Evolutionary conservation across 2,329 filamentous ascomycete species (phyloP).

Genomic region (Ramichloridium luteum): DNA sequence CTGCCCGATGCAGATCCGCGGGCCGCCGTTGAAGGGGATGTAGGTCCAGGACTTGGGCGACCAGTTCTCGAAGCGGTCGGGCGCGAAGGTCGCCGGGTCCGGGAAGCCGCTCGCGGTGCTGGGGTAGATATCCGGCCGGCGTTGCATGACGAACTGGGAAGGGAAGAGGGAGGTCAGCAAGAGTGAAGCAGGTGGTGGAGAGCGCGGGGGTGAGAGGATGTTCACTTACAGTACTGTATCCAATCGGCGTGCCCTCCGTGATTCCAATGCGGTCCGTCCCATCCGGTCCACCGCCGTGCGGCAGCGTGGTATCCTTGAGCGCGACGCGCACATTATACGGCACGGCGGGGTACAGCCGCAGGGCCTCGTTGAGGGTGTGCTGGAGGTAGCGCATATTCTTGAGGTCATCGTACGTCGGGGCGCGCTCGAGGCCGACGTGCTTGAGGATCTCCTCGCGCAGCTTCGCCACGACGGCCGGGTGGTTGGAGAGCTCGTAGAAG

Average conservation of each 20-base stretch:
- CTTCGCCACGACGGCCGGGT: conserved; percentile 54
- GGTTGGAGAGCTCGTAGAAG: conserved; percentile 66
- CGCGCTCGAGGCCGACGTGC: conserved; percentile 49
- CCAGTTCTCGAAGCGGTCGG: conserved; percentile 40
- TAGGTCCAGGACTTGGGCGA: conserved; percentile 39
- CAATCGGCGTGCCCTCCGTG: conserved; percentile 32
- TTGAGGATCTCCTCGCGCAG: conserved; percentile 61
- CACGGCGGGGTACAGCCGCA: conserved; percentile 38
- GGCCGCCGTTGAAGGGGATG: conserved; percentile 35
- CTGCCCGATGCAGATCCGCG: conserved; percentile 38
- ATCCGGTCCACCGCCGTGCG: conserved; percentile 36
- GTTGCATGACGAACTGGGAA: conserved; percentile 38
- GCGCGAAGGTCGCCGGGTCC: conserved; percentile 31
- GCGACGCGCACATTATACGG: conserved; percentile 39
- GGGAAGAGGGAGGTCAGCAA: neutral
- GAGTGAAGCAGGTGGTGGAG: no score
- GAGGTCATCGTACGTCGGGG: conserved; percentile 61
- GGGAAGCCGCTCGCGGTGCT: conserved; percentile 26
- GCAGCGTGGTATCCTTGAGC: conserved; percentile 36
- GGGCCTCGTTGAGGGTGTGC: conserved; percentile 31
- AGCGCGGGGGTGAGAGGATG: no score
- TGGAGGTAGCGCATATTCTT: conserved; percentile 76
- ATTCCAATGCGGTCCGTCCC: conserved; percentile 24
- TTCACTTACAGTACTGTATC: conserved; percentile 24
- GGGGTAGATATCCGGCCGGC: conserved; percentile 38